Conservation (phyloP, 108 stramenopile species). For the Cyclotella sp. region DNA sequence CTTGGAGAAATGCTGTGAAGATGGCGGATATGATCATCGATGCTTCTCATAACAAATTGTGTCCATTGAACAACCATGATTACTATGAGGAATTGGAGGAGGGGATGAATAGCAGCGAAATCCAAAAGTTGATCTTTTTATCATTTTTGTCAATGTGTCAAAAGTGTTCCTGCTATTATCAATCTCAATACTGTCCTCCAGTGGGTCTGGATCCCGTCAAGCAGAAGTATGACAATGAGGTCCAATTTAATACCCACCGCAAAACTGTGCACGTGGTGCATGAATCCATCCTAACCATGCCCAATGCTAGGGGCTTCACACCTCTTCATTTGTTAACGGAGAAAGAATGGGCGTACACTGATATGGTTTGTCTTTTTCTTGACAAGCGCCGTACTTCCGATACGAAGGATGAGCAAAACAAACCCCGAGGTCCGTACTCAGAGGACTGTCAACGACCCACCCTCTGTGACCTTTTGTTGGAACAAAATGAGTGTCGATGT, state of each 20-base stretch:
- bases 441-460: conserved; percentile 12
- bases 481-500: conserved; percentile 34
- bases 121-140: background rate
- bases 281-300: conserved; percentile 39
- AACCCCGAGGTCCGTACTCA: too few relatives aligned
- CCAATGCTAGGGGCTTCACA: conserved; percentile 36
- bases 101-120: background rate
- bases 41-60: conserved; percentile 24
- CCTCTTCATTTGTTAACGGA: conserved; percentile 36
- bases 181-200: conserved; percentile 29
- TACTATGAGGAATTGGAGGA: background rate
- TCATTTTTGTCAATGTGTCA: background rate
- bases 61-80: background rate
- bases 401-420: background rate
- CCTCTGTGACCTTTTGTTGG: conserved; percentile 20
- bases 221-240: conserved; percentile 7
- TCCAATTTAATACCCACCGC: too few relatives aligned
- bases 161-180: conserved; percentile 11
- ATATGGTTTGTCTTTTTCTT: conserved; percentile 21
- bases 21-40: conserved; percentile 31
- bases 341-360: conserved; percentile 26
- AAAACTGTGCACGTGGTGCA: background rate
- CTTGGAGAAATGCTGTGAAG: too few relatives aligned
- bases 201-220: conserved; percentile 13
- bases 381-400: conserved; percentile 16